Conservation (phyloP, 2,329 filamentous ascomycete species). For the Hortaea sp. region DNA sequence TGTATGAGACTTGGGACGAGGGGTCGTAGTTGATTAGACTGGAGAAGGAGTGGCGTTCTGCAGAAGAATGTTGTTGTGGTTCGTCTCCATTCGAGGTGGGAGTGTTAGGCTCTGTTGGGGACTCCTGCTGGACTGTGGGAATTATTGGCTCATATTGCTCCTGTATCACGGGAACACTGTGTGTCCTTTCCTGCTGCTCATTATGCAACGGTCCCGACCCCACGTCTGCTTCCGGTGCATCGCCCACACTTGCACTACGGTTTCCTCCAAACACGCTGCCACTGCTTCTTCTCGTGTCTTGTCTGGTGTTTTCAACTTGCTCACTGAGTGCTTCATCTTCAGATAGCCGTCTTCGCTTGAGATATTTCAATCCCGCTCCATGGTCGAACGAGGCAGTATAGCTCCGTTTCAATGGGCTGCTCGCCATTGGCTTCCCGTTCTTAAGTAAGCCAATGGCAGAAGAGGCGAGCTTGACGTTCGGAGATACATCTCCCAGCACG, state of each 20-base stretch:
- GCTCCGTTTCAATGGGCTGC: slow-evolving; percentile 25
- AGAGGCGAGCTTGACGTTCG: slow-evolving; percentile 17
- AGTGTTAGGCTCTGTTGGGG: slow-evolving; percentile 19
- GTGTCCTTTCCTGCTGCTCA: neutral
- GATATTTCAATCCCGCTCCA: slow-evolving; percentile 24
- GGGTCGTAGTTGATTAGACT: slow-evolving; percentile 39
- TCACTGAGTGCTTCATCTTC: slow-evolving; percentile 7
- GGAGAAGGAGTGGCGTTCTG: slow-evolving; percentile 35
- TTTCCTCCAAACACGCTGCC: neutral
- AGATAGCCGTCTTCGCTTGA: slow-evolving; percentile 21
- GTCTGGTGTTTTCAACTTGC: neutral
- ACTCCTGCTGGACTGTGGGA: slow-evolving; percentile 9
- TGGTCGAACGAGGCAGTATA: slow-evolving; percentile 21
- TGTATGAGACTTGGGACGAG: slow-evolving; percentile 26
- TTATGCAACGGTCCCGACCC: neutral
- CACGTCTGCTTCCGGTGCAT: neutral
- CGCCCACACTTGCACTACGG: neutral
- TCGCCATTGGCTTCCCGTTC: slow-evolving; percentile 12
- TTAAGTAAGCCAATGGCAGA: slow-evolving; percentile 4
- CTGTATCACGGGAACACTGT: neutral
- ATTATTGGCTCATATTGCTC: neutral
- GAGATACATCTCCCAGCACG: slow-evolving; percentile 22
- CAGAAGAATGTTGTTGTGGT: slow-evolving; percentile 15
- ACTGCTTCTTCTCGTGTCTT: neutral
- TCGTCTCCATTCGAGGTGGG: slow-evolving; percentile 17